These are phyloP conservation scores for Ophiosphaerella herpotricha DNA, from an alignment of 2,329 filamentous ascomycete species.

Conservation along the genomic window DNA sequence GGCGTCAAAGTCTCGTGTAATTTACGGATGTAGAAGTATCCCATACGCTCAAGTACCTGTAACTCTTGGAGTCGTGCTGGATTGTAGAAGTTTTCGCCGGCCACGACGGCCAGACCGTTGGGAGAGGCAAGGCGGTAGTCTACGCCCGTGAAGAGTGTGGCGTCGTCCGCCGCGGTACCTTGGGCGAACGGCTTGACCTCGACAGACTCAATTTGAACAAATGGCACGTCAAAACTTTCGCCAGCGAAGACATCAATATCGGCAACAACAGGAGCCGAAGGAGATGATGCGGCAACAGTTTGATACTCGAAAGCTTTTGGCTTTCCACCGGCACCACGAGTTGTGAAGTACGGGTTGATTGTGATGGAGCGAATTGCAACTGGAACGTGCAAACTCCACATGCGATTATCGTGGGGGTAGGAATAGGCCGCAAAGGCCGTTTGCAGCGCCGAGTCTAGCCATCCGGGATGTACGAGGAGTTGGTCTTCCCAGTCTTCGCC, in stretches of 20 bases:
- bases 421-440: slow-evolving; percentile 30
- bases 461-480: slow-evolving; percentile 26
- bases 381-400: slow-evolving; percentile 32
- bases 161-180: slow-evolving; percentile 9
- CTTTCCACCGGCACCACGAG: slow-evolving; percentile 4
- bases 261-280: slow-evolving; percentile 1
- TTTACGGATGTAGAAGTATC: slow-evolving; percentile 7
- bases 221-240: slow-evolving; percentile 3
- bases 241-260: slow-evolving; percentile 7
- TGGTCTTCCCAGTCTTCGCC: slow-evolving; percentile 1
- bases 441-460: slow-evolving; percentile 39
- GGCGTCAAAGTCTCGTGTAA: neutral
- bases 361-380: slow-evolving; percentile 22
- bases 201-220: slow-evolving; percentile 16
- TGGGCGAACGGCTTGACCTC: slow-evolving; percentile 11
- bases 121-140: slow-evolving; percentile 5
- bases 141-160: slow-evolving; percentile 6
- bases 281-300: slow-evolving; percentile 1
- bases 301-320: slow-evolving; percentile 5
- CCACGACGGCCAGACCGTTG: slow-evolving; percentile 3
- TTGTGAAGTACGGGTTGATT: slow-evolving; percentile 21
- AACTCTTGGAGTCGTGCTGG: slow-evolving; percentile 2
- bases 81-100: slow-evolving; percentile 3
- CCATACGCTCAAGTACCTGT: slow-evolving; percentile 4
- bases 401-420: slow-evolving; percentile 31